Conservation (phyloP, 495 filamentous ascomycete species). For the Penicillium mononematosum region DNA sequence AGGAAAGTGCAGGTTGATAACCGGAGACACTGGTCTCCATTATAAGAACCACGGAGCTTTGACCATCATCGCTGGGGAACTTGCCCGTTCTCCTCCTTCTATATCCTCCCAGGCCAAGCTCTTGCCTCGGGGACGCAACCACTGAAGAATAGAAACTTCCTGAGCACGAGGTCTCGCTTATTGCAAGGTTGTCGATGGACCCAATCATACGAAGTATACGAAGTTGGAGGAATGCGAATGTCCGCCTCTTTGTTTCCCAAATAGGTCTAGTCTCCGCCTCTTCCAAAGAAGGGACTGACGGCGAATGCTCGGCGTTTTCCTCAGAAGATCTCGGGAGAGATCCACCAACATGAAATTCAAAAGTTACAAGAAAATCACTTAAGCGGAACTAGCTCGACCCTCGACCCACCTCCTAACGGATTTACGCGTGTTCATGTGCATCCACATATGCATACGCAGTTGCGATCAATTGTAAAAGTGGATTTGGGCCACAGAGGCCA, state of each 20-base stretch:
- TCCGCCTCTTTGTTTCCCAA: neutral
- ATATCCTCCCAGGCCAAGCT: neutral
- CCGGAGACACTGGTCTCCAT: neutral
- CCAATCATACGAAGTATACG: no score
- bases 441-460: no score
- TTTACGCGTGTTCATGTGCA: no score
- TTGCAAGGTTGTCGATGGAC: neutral
- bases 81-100: neutral
- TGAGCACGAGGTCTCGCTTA: neutral
- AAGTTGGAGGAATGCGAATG: no score
- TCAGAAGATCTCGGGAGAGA: no score
- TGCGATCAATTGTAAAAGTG: no score
- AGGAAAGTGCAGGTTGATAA: neutral
- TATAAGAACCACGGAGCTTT: neutral
- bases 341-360: no score
- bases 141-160: neutral
- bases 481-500: no score
- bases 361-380: no score
- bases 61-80: neutral
- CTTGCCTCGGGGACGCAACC: neutral
- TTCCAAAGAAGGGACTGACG: no score
- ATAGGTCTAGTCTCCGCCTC: neutral
- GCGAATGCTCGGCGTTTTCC: neutral
- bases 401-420: no score
- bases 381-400: no score